These are phyloP conservation scores for Coemansia sp. DNA, from an alignment of 192 early-diverging fungal species.

Conservation along the genomic window DNA sequence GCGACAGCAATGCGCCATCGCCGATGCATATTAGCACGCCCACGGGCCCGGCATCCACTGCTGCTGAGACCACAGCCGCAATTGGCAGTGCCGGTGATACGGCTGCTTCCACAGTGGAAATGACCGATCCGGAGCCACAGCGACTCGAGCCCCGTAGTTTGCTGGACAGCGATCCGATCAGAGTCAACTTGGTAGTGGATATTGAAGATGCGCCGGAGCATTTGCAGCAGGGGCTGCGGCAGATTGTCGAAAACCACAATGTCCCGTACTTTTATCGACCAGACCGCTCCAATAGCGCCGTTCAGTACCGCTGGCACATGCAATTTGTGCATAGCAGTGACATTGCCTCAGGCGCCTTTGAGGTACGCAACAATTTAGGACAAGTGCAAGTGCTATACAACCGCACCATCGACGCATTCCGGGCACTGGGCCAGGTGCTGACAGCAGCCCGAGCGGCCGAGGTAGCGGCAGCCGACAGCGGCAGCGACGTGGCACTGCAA, in stretches of 20 bases:
- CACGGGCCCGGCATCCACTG: not conserved
- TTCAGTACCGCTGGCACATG: slow-evolving; percentile 23
- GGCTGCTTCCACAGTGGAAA: not conserved
- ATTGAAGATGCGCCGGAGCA: slow-evolving; percentile 27
- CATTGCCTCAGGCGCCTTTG: slow-evolving; percentile 11
- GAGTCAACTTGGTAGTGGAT: slow-evolving; percentile 28
- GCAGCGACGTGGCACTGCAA: slow-evolving; percentile 12
- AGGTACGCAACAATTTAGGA: slow-evolving; percentile 5
- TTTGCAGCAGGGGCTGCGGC: slow-evolving; percentile 28
- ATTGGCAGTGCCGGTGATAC: not conserved
- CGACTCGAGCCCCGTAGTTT: slow-evolving; percentile 13
- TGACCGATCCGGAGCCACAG: not conserved
- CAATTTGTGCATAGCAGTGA: slow-evolving; percentile 31
- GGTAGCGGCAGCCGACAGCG: slow-evolving; percentile 13
- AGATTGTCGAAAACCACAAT: slow-evolving; percentile 31
- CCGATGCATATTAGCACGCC: slow-evolving; percentile 48
- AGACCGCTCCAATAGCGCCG: not conserved
- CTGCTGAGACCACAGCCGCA: not conserved
- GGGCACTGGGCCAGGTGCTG: slow-evolving; percentile 67
- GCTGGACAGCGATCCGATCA: slow-evolving; percentile 33
- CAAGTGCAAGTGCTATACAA: slow-evolving; percentile 28
- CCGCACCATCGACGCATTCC: slow-evolving; percentile 58
- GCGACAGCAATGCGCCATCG: slow-evolving; percentile 12
- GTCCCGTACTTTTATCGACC: slow-evolving; percentile 29
- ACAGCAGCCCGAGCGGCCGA: slow-evolving; percentile 56